Conservation (phyloP, 495 filamentous ascomycete genomes). For the Chaetomium fimeti region DNA sequence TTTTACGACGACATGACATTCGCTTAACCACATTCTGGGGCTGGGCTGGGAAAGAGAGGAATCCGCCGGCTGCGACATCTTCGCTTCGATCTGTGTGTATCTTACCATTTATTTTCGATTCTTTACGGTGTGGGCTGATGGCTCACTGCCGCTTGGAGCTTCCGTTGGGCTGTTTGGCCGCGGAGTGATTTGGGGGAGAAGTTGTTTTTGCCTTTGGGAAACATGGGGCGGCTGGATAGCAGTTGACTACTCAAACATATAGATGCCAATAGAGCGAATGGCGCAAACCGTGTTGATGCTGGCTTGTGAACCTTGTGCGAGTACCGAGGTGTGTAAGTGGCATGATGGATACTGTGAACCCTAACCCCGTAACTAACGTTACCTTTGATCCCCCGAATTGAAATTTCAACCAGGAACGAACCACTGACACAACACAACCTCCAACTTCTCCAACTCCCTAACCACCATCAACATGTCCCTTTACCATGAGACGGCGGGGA, state of each 20-base stretch:
- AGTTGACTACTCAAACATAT: not conserved
- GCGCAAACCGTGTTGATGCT: not conserved
- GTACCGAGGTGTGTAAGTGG: not conserved
- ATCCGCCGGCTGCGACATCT: not conserved
- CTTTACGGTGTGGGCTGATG: conserved; percentile 2
- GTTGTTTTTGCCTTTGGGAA: not conserved
- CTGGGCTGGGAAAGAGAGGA: not conserved
- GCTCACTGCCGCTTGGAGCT: not conserved
- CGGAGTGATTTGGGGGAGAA: conserved; percentile 3
- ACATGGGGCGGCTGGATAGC: conserved; percentile 1
- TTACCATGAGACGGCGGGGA: conserved; percentile 81
- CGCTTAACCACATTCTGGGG: conserved; percentile 2
- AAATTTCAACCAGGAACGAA: too few relatives aligned
- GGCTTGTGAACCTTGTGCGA: not conserved
- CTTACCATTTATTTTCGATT: conserved; percentile 10
- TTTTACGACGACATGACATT: conserved; percentile 18
- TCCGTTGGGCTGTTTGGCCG: not conserved
- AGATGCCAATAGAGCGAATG: conserved; percentile 1
- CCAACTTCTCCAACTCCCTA: not conserved
- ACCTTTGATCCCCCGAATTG: too few relatives aligned
- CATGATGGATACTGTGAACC: not conserved
- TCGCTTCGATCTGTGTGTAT: conserved; percentile 19
- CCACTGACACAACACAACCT: too few relatives aligned
- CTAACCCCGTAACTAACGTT: not conserved
- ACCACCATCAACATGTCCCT: conserved; percentile 64